phyloP scores from a whole-genome alignment of 2,329 filamentous ascomycete genomes.

The Fusarium succisae region DNA sequence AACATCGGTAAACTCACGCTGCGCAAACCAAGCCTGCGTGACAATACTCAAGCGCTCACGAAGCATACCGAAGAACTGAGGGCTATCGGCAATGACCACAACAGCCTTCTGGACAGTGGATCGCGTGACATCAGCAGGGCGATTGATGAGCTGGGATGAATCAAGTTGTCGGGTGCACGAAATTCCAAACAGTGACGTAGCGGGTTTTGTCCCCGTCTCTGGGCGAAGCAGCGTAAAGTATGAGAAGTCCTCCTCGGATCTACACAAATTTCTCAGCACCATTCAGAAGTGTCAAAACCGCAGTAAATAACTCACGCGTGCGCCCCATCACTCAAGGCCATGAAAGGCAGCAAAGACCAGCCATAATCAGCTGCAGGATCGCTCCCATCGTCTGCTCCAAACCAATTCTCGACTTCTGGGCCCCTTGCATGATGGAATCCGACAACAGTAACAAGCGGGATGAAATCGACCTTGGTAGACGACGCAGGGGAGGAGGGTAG shows the following conservation, averaged over 20 bases:
- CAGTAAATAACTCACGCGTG: constrained; percentile 74
- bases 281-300: not conserved
- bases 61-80: constrained; percentile 88
- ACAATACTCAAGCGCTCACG: constrained; percentile 90
- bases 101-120: constrained; percentile 98
- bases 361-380: constrained; percentile 87
- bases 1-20: constrained; percentile 88
- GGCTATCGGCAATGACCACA: constrained; percentile 91
- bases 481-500: constrained; percentile 45
- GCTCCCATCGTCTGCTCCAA: constrained; percentile 75
- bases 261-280: constrained; percentile 55
- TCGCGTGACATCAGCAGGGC: constrained; percentile 90
- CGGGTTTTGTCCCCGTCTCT: constrained; percentile 61
- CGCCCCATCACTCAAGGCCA: constrained; percentile 95
- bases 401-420: constrained; percentile 93
- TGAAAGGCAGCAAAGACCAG: constrained; percentile 93
- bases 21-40: constrained; percentile 95
- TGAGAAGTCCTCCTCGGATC: constrained; percentile 93
- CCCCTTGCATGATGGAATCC: constrained; percentile 88
- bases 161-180: constrained; percentile 94
- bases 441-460: constrained; percentile 80
- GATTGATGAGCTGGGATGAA: constrained; percentile 77
- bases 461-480: constrained; percentile 55
- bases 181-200: constrained; percentile 92
- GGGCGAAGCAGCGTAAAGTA: constrained; percentile 91